These are phyloP conservation scores for Phalaenopsis hybrid DNA, from an alignment of 116 monocot species.

Conservation along the genomic window DNA sequence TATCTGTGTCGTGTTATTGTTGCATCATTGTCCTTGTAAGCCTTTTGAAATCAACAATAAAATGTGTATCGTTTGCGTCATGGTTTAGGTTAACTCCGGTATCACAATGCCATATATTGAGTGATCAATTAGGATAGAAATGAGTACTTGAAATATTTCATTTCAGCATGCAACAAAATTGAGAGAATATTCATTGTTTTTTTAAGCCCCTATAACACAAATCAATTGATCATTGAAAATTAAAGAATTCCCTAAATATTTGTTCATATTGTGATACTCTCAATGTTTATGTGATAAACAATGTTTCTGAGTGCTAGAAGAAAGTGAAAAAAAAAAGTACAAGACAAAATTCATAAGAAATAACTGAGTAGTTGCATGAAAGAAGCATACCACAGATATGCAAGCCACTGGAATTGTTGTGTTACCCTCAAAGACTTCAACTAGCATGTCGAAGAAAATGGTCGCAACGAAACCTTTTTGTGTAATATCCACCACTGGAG, in stretches of 20 bases:
- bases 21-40: too few relatives aligned
- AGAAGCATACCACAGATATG: conserved; percentile 68
- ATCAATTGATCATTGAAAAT: neutral
- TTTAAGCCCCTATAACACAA: neutral
- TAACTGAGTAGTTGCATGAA: neutral
- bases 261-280: neutral
- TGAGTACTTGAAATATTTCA: neutral
- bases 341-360: neutral
- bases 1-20: too few relatives aligned
- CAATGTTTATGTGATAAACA: neutral
- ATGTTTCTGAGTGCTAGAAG: neutral
- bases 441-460: conserved; percentile 53
- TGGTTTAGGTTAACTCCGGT: too few relatives aligned
- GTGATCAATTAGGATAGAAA: neutral
- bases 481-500: conserved; percentile 52
- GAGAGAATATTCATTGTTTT: neutral
- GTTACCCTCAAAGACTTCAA: conserved; percentile 56
- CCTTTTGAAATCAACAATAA: too few relatives aligned
- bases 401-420: conserved; percentile 73
- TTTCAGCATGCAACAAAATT: neutral
- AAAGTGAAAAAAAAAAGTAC: neutral
- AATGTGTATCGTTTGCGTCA: too few relatives aligned
- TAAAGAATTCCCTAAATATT: neutral
- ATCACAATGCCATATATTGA: neutral
- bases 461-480: conserved; percentile 37